Percentiles rank a stretch among this genome's conserved stretches.
Conservation (phyloP, 208 protist genomes). For the Vickermania ingenoplastis region DNA sequence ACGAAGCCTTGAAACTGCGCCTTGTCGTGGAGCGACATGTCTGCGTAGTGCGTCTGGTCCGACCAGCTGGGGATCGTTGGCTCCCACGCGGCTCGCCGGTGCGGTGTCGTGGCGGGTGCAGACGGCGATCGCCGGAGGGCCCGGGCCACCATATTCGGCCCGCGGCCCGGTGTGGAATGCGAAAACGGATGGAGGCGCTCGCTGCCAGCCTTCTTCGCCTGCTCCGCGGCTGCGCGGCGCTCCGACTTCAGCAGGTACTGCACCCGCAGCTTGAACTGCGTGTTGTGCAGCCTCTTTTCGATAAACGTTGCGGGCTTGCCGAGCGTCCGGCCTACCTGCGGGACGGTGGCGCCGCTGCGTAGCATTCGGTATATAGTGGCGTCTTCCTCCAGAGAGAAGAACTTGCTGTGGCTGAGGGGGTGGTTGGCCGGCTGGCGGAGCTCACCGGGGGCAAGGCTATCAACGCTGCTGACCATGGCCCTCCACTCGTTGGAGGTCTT, state of each 20-base stretch:
- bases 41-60: constrained; percentile 32
- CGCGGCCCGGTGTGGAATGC: not conserved
- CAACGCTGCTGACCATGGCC: constrained; percentile 36
- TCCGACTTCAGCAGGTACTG: constrained; percentile 66
- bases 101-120: not conserved
- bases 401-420: constrained; percentile 81
- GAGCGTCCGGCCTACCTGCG: constrained; percentile 68
- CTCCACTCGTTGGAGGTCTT: constrained; percentile 73
- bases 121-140: constrained; percentile 4
- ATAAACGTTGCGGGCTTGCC: constrained; percentile 80
- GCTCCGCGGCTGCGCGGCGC: constrained; percentile 12
- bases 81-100: constrained; percentile 69
- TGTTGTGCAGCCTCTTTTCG: constrained; percentile 73
- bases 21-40: constrained; percentile 72
- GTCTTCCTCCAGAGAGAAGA: constrained; percentile 83
- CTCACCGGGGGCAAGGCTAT: constrained; percentile 43
- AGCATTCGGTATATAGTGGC: constrained; percentile 76
- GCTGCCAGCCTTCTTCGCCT: not conserved
- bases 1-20: constrained; percentile 25
- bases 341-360: constrained; percentile 67
- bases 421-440: constrained; percentile 79
- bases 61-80: constrained; percentile 38
- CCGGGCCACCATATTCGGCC: constrained; percentile 6
- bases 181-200: not conserved
- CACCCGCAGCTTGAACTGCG: constrained; percentile 82